Conservation (phyloP, 2,329 filamentous ascomycete species). For the Leptodontidium sp. region DNA sequence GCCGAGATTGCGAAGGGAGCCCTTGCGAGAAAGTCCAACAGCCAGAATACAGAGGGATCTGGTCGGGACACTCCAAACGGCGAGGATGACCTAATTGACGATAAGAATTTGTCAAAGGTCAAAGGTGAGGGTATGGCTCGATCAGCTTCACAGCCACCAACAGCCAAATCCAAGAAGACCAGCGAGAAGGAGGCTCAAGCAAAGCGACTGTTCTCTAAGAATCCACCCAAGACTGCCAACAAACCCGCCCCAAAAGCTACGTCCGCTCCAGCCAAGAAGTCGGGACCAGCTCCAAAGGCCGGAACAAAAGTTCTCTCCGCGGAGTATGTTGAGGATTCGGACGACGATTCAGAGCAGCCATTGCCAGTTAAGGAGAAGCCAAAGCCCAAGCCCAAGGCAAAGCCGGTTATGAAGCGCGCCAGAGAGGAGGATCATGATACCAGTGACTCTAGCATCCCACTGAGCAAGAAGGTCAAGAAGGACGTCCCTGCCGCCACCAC, state of each 20-base stretch:
- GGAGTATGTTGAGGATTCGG: constrained; percentile 46
- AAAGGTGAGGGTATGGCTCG: constrained; percentile 56
- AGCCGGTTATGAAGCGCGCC: constrained; percentile 55
- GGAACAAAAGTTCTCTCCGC: constrained; percentile 45
- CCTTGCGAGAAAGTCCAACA: constrained; percentile 57
- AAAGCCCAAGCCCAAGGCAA: constrained; percentile 47
- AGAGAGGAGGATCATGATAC: constrained; percentile 52
- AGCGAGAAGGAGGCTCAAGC: constrained; percentile 62
- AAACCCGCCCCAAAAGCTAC: constrained; percentile 30
- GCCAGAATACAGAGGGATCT: constrained; percentile 59
- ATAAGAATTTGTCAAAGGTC: constrained; percentile 47
- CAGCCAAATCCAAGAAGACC: constrained; percentile 64
- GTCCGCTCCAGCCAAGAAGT: constrained; percentile 35
- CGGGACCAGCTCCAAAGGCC: constrained; percentile 30
- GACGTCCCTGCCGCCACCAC: constrained; percentile 27
- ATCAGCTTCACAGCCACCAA: constrained; percentile 59
- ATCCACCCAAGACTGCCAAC: constrained; percentile 22
- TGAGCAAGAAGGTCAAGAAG: constrained; percentile 47
- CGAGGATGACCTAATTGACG: constrained; percentile 49
- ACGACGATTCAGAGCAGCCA: constrained; percentile 40
- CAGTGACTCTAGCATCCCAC: constrained; percentile 42
- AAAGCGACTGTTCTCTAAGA: constrained; percentile 60
- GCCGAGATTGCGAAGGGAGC: constrained; percentile 56
- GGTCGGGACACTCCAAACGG: constrained; percentile 49
- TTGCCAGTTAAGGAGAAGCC: constrained; percentile 45